A percentile compares a stretch with the other conserved stretches of the same genome.
These are phyloP conservation scores for Thraustochytrium sp. DNA, from an alignment of 352 stramenopile genomes.

Conservation along the genomic window DNA sequence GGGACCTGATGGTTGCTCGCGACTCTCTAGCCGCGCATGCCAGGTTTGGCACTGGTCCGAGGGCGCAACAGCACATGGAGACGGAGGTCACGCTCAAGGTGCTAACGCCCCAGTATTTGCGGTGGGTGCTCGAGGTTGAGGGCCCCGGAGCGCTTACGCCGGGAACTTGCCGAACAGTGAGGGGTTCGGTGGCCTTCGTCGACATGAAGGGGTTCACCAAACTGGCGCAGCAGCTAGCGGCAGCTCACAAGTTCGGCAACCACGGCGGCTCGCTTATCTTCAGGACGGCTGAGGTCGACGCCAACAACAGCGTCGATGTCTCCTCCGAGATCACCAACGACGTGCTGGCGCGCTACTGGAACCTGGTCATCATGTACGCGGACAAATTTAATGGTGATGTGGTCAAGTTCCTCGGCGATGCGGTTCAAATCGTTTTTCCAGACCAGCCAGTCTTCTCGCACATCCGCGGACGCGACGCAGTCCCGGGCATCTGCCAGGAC, in stretches of 20 bases:
- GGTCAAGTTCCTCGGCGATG: constrained; percentile 36
- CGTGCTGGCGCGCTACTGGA: constrained; percentile 4
- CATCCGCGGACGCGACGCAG: neutral
- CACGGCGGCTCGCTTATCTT: neutral
- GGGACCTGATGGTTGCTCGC: neutral
- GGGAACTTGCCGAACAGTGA: too few species aligned
- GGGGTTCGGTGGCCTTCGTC: neutral
- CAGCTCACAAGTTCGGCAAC: neutral
- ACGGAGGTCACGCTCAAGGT: neutral
- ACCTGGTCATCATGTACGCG: neutral
- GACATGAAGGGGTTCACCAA: constrained; percentile 21
- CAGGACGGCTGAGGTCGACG: neutral
- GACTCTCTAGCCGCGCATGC: neutral
- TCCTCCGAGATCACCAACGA: neutral
- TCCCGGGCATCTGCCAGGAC: neutral
- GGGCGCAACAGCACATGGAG: neutral
- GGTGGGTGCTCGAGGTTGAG: neutral
- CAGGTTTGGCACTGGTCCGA: too few species aligned
- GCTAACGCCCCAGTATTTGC: neutral
- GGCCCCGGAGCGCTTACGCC: neutral
- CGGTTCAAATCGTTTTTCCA: constrained; percentile 30
- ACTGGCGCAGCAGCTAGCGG: neutral
- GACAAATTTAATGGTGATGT: constrained; percentile 28
- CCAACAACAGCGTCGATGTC: neutral
- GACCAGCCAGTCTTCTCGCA: neutral